Evolutionary conservation across 495 filamentous ascomycete genomes (phyloP).

Genomic region (Penicillium malachiteum): DNA sequence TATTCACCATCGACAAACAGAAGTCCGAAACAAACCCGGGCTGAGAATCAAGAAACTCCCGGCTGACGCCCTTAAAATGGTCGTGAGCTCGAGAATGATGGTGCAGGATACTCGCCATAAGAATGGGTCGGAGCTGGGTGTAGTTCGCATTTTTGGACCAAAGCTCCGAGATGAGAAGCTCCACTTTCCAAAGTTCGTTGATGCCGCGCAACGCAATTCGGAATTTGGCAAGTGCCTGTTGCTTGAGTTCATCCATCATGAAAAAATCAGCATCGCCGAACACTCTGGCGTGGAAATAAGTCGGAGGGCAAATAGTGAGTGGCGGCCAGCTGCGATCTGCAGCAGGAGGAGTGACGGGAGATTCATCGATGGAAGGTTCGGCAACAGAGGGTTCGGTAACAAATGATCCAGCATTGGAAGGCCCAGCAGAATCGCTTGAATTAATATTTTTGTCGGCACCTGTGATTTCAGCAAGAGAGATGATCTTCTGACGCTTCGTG

Average conservation of each 20-base stretch:
- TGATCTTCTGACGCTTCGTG: not conserved
- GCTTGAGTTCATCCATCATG: not conserved
- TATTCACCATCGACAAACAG: too few relatives aligned
- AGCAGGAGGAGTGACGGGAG: too few relatives aligned
- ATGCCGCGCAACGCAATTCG: not conserved
- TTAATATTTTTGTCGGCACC: not conserved
- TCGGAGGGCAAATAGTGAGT: not conserved
- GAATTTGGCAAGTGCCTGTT: not conserved
- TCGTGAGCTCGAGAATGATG: not conserved
- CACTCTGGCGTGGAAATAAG: not conserved
- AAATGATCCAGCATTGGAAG: too few relatives aligned
- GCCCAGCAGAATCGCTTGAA: too few relatives aligned
- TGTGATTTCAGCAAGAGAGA: not conserved
- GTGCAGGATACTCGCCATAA: not conserved
- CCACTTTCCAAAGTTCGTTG: not conserved
- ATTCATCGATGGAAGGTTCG: too few relatives aligned
- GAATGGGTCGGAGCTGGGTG: not conserved
- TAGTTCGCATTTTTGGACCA: not conserved
- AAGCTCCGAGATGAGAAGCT: not conserved
- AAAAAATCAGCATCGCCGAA: not conserved
- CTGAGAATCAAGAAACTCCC: not conserved
- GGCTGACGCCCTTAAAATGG: not conserved
- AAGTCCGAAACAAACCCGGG: too few relatives aligned
- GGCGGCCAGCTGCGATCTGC: not conserved
- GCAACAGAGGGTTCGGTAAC: too few relatives aligned